These are phyloP conservation scores for Aotearoamyces nothofagi DNA, from an alignment of 2,329 filamentous ascomycete species.

Conservation along the genomic window DNA sequence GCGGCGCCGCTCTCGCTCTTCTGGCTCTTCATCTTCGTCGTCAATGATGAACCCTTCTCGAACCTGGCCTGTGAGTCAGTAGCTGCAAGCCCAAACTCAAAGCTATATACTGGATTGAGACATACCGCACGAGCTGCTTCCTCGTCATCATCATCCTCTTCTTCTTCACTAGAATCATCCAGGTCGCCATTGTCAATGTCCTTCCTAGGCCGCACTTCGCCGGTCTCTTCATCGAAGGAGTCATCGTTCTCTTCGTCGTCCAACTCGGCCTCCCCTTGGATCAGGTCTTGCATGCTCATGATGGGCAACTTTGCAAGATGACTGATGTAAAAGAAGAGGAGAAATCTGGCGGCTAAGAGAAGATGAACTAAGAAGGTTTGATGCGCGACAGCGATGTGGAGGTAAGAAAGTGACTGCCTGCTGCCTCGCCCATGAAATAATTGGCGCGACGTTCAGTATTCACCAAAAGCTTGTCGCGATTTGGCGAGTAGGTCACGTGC, in stretches of 20 bases:
- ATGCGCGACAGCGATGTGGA: no score
- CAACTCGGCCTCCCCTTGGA: conserved; percentile 74
- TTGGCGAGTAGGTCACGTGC: no score
- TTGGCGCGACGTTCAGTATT: no score
- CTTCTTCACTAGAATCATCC: conserved; percentile 83
- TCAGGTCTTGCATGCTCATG: conserved; percentile 63
- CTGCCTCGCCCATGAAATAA: no score
- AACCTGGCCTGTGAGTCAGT: conserved; percentile 36
- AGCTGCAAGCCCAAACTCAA: conserved; percentile 1
- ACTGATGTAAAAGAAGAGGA: no score
- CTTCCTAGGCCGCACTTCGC: conserved; percentile 34
- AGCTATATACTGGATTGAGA: conserved; percentile 2
- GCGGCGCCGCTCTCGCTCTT: conserved; percentile 33
- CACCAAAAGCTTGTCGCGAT: no score
- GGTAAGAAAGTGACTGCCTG: no score
- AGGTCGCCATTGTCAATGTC: conserved; percentile 27
- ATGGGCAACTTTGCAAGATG: no score
- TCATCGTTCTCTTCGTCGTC: conserved; percentile 77
- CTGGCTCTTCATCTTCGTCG: conserved; percentile 64
- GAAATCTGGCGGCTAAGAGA: no score
- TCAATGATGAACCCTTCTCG: conserved; percentile 94
- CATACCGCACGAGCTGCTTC: conserved; percentile 65
- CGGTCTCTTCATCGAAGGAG: conserved; percentile 64
- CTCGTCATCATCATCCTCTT: conserved; percentile 83
- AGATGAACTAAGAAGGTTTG: no score